These are phyloP conservation scores for Zasmidium citrigriseum DNA, from an alignment of 2,329 filamentous ascomycete species.

Conservation along the genomic window DNA sequence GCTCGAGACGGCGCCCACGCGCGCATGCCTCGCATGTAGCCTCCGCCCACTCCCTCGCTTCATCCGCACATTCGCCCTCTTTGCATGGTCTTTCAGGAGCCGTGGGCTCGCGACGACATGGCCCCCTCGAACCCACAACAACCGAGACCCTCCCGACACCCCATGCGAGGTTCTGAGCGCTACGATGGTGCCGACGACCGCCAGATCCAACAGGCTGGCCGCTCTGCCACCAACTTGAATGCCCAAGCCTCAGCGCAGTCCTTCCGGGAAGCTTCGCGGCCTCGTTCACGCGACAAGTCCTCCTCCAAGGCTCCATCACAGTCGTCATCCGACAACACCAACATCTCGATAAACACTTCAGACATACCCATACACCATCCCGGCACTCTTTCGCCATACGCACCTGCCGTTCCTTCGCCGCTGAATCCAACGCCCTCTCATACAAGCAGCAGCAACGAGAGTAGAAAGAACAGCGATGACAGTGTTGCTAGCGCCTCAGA, in stretches of 20 bases:
- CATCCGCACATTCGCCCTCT: conserved; percentile 7
- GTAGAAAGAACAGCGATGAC: conserved; percentile 24
- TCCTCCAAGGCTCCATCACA: conserved; percentile 1
- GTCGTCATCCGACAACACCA: conserved; percentile 2
- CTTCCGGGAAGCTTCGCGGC: conserved; percentile 32
- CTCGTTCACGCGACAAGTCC: conserved; percentile 15
- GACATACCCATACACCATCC: conserved; percentile 10
- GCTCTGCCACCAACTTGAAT: conserved; percentile 32
- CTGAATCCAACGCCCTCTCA: conserved; percentile 21
- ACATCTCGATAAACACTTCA: conserved; percentile 6
- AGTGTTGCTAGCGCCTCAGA: conserved; percentile 10
- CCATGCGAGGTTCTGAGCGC: conserved; percentile 20
- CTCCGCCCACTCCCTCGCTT: conserved; percentile 3
- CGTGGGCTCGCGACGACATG: conserved; percentile 20
- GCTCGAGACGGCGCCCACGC: not conserved
- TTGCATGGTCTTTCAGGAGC: conserved; percentile 23
- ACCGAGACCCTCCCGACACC: conserved; percentile 16
- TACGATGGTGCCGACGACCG: conserved; percentile 26
- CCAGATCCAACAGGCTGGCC: conserved; percentile 35
- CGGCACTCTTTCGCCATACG: conserved; percentile 15
- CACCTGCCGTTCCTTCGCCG: conserved; percentile 20
- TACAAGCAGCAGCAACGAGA: conserved; percentile 15
- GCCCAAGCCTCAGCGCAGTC: conserved; percentile 37
- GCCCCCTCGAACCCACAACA: conserved; percentile 16
- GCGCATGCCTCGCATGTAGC: conserved; percentile 11